Evolutionary conservation across 257 asterid genomes (phyloP), one percentile per base, ranked within the genome.

Genomic region (Fraxinus pennsylvanica): DNA sequence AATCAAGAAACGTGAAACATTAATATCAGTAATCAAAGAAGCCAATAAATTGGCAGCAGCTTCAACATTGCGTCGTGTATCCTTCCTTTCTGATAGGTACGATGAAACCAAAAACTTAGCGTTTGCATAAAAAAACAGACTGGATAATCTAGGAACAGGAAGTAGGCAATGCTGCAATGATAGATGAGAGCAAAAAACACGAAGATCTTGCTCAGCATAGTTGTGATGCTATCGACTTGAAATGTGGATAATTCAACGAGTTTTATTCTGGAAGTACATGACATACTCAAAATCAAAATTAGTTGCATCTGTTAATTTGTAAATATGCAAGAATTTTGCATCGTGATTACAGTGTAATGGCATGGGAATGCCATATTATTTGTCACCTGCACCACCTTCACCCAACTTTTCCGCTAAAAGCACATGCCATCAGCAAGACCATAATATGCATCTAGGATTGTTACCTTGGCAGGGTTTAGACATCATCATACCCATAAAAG

Each of bases 11-110:
- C 78, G 80, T 6, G 84, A 87, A 76, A 25, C 19, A 0, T 65
- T 83, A 38, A 43, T 84, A 14, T 27, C 66, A 17, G 17, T 75
- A 2, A 10, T 79, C 1, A 72, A 73, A 7, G 83, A 81, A 35
- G 59, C 21, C 4, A 9, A 59, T 2, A 36, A 10, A 25, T 35
- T 77, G 12, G 74, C 66, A 4, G 78, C 82, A 15, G 85, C 0
- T 84, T 87, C 29, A 78, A 81, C 19, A 38, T 84, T 9, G 78
- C 72, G 0, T 84, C 0, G 0, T 84, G 21, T 87, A 81, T 72
- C 89, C 88, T 21, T 83, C 89, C 4, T 17, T 75, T 0, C 14
- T 45, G 68, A 35, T 86, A 52, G 81, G 81, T 27, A 82, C 32
- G 17, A 27, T 82, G 41, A 69, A 1, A 36, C 41, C 41, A 36